Evolutionary conservation across 331 rosid genomes (phyloP).

Genomic region (Acacia pycnantha): DNA sequence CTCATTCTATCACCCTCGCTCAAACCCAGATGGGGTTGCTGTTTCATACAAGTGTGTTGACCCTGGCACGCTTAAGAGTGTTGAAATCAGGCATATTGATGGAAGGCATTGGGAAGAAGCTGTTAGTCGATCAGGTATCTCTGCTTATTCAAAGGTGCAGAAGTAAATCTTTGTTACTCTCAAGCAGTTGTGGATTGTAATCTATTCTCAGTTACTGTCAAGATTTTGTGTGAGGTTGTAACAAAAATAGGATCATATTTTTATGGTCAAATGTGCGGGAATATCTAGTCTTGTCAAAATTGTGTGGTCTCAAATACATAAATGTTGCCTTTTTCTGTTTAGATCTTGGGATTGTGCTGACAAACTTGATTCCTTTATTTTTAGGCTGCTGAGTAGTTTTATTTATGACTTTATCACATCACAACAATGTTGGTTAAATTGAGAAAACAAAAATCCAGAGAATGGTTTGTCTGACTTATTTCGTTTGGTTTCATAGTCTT

Average conservation of each 20-base stretch:
- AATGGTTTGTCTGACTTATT: too few relatives aligned
- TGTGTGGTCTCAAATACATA: too few relatives aligned
- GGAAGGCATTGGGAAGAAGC: slow-evolving; percentile 74
- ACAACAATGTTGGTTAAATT: too few relatives aligned
- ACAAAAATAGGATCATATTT: not conserved
- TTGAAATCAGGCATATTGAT: slow-evolving; percentile 59
- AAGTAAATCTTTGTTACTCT: slow-evolving; percentile 18
- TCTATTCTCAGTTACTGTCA: not conserved
- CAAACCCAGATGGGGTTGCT: slow-evolving; percentile 86
- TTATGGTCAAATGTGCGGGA: too few relatives aligned
- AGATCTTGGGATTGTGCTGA: too few relatives aligned
- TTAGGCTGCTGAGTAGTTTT: too few relatives aligned
- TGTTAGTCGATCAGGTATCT: slow-evolving; percentile 27
- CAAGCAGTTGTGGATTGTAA: not conserved
- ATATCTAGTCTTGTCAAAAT: too few relatives aligned
- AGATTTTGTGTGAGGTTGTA: not conserved
- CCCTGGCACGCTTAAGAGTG: slow-evolving; percentile 60
- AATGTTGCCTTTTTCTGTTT: too few relatives aligned
- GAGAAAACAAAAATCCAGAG: too few relatives aligned
- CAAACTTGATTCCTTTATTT: too few relatives aligned
- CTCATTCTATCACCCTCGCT: slow-evolving; percentile 78
- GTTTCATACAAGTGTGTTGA: slow-evolving; percentile 73
- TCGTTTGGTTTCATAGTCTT: too few relatives aligned
- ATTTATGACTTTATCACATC: too few relatives aligned
- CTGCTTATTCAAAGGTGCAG: slow-evolving; percentile 53